Percentiles rank a stretch among this genome's conserved stretches.
Evolutionary conservation across 805 yeast species (phyloP).

Genomic region (Kodamaea laetipori): DNA sequence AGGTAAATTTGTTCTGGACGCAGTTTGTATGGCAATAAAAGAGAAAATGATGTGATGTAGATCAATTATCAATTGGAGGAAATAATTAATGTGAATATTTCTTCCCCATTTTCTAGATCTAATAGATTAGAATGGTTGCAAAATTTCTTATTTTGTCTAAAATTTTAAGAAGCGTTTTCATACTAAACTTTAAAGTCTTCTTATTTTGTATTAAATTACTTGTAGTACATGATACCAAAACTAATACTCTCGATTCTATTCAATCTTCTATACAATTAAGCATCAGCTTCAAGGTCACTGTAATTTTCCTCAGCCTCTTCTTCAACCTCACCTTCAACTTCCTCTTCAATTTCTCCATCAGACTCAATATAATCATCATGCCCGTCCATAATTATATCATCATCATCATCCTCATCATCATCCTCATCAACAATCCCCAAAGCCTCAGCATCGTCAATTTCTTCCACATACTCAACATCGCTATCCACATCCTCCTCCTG

Average conservation of each 20-base stretch:
- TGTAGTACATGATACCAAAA: too few relatives aligned
- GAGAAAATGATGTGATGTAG: too few relatives aligned
- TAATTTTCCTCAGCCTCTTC: slow-evolving; percentile 24
- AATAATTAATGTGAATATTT: too few relatives aligned
- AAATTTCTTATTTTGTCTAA: too few relatives aligned
- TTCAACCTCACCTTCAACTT: slow-evolving; percentile 19
- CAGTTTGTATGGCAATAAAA: too few relatives aligned
- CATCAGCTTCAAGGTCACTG: slow-evolving; percentile 22
- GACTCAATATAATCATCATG: slow-evolving; percentile 22
- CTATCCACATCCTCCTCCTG: slow-evolving; percentile 41
- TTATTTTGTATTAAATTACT: too few relatives aligned
- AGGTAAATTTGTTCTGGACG: not conserved
- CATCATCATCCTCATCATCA: slow-evolving; percentile 21
- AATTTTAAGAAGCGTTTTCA: too few relatives aligned
- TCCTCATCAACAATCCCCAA: slow-evolving; percentile 21
- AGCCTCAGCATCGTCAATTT: slow-evolving; percentile 53
- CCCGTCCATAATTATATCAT: slow-evolving; percentile 18
- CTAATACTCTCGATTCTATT: too few relatives aligned
- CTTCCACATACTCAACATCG: slow-evolving; percentile 74
- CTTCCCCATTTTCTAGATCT: too few relatives aligned
- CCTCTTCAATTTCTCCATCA: slow-evolving; percentile 28
- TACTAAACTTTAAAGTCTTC: too few relatives aligned
- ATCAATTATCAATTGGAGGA: too few relatives aligned
- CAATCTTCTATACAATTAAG: slow-evolving; percentile 12
- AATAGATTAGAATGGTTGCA: too few relatives aligned